Base-by-base conservation (phyloP, 352 stramenopile species). In the Globisporangium echinulatum region DNA sequence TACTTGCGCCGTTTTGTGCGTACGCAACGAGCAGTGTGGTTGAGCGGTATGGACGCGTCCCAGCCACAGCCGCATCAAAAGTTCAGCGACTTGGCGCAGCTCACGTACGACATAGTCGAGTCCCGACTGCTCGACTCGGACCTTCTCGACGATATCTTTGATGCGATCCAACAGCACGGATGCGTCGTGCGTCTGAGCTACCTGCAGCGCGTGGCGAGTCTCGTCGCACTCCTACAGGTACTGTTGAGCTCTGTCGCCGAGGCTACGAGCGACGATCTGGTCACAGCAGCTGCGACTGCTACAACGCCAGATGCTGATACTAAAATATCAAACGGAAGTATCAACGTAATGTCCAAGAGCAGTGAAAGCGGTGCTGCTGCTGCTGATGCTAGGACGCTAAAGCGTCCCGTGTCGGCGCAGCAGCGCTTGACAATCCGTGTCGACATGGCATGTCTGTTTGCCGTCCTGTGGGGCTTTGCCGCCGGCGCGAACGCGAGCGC, bases 381-480 rank as follows among this genome's bases (percentile, higher is more conserved):
- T 8, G 14, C 11, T 9, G 11, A 33, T 33, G 25, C 25, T 33
- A 33, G 2, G 2, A 33, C 2, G 25, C 25, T 33, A 33, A 33
- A 33, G 1, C 25, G 25, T 33, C 25, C 25, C 25, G 40, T 13
- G 40, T 14, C 40, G 40, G 7, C 5, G 40, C 40, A 13, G 2
- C 4, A 52, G 37, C 66, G 19, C 19, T n/a, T 68, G 5, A 10
- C 70, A 33, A 63, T 73, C 9, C 72, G 74, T 0, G 70, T 90
- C 4, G 71, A 82, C n/a, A 79, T 88, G 74, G 64, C 66, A 2
- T 56, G 80, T 3, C 44, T 81, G 2, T 85, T 82, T 46, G 72
- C 76, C 11, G 52, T 88, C 5, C 42, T 88, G 10, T 88, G 80
- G 78, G 74, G 74, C 3, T 81, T 78, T 59, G 64, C 68, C 36